Conservation (phyloP, 148 eudicot genomes). For the Polygonum maritimum region DNA sequence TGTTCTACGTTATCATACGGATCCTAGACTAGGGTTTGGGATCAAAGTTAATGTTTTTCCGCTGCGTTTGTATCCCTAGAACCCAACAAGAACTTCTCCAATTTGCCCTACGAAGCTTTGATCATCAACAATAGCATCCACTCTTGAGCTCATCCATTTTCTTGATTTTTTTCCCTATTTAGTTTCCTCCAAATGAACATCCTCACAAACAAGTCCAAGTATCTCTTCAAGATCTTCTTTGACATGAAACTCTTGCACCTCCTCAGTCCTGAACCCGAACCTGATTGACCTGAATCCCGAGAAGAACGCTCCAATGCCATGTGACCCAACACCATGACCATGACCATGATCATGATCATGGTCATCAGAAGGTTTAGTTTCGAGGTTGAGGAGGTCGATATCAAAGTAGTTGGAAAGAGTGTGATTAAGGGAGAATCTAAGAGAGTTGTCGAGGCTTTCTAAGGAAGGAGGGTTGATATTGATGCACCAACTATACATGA, state of each 20-base stretch:
- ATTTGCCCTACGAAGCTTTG: conserved; percentile 25
- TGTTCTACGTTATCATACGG: too few species aligned
- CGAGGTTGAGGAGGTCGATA: conserved; percentile 42
- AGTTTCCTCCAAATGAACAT: conserved; percentile 43
- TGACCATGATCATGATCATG: conserved; percentile 14
- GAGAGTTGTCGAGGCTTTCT: conserved; percentile 47
- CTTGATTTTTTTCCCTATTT: conserved; percentile 28
- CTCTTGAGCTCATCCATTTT: conserved; percentile 36
- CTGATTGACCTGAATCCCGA: background rate
- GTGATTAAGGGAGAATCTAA: conserved; percentile 43
- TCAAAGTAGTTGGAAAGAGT: conserved; percentile 34
- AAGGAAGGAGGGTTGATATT: conserved; percentile 50
- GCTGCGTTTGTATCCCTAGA: too few species aligned
- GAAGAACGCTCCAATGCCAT: conserved; percentile 23
- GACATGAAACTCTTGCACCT: conserved; percentile 50
- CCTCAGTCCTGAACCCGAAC: conserved; percentile 13
- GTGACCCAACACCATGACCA: conserved; percentile 3
- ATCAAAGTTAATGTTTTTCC: too few species aligned
- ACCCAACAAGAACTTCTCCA: conserved; percentile 61
- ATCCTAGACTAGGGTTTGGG: too few species aligned
- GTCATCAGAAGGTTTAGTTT: background rate
- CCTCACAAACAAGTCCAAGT: conserved; percentile 27
- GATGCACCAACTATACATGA: conserved; percentile 74
- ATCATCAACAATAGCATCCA: conserved; percentile 1
- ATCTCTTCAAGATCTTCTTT: conserved; percentile 42